These are phyloP conservation scores for Noccaea caerulescens DNA, from an alignment of 345 rosid species.

Conservation along the genomic window DNA sequence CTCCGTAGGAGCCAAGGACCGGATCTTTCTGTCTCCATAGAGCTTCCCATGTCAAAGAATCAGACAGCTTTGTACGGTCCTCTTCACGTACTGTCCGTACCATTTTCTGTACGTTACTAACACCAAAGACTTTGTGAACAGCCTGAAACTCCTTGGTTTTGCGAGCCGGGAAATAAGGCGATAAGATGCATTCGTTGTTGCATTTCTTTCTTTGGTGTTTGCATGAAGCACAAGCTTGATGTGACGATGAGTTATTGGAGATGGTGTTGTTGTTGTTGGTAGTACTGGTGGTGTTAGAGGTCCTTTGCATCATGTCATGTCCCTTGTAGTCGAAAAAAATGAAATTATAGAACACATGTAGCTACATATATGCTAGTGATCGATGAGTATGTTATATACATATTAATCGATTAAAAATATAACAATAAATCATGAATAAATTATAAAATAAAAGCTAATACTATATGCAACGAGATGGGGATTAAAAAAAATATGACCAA, in stretches of 20 bases:
- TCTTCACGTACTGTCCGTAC: slow-evolving; percentile 50
- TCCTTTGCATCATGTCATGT: slow-evolving; percentile 44
- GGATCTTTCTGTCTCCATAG: slow-evolving; percentile 69
- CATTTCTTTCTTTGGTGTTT: slow-evolving; percentile 50
- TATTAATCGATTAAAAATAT: too few species aligned
- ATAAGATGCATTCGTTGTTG: slow-evolving; percentile 45
- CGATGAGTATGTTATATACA: background rate
- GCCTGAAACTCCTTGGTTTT: slow-evolving; percentile 49
- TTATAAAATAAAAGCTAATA: too few species aligned
- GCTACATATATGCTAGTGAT: background rate
- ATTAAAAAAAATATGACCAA: background rate
- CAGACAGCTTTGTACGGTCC: slow-evolving; percentile 53
- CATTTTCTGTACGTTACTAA: slow-evolving; percentile 56
- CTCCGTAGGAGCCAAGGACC: slow-evolving; percentile 61
- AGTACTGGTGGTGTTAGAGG: background rate
- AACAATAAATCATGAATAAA: too few species aligned
- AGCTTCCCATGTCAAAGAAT: slow-evolving; percentile 89
- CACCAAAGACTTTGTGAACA: slow-evolving; percentile 47
- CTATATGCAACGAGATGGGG: background rate
- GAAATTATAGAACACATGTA: background rate
- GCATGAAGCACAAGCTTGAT: slow-evolving; percentile 52
- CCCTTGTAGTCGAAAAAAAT: slow-evolving; percentile 6
- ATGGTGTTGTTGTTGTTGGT: slow-evolving; percentile 6
- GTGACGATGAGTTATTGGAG: slow-evolving; percentile 32
- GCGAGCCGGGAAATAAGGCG: slow-evolving; percentile 43